Evolutionary conservation across 2,329 filamentous ascomycete species (phyloP).

Genomic region (Aspergillus fumigatus): DNA sequence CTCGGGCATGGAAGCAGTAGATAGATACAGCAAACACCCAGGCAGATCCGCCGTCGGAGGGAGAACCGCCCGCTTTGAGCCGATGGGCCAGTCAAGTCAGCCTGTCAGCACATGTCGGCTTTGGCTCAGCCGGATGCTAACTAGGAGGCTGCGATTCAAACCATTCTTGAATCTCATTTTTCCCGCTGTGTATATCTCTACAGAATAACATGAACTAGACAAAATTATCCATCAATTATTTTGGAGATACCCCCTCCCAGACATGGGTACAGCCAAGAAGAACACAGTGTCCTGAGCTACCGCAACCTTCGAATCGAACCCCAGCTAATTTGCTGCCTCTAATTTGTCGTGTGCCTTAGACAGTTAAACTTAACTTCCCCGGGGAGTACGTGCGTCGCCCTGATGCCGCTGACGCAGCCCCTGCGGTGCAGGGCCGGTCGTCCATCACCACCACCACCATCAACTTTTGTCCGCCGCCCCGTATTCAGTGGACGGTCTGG

Average conservation of each 20-base stretch:
- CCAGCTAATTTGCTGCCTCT: background rate
- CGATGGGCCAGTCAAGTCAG: background rate
- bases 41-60: background rate
- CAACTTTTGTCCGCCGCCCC: conserved; percentile 50
- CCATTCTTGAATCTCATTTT: background rate
- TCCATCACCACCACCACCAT: conserved; percentile 40
- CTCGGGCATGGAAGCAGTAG: background rate
- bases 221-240: background rate
- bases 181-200: background rate
- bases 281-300: background rate
- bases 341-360: background rate
- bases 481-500: conserved; percentile 11
- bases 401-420: conserved; percentile 36
- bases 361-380: background rate
- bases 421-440: conserved; percentile 36
- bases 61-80: background rate
- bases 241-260: background rate
- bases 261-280: background rate
- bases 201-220: background rate
- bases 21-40: too few relatives aligned
- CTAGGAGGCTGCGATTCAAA: background rate
- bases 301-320: background rate
- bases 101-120: conserved; percentile 6
- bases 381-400: conserved; percentile 2
- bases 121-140: conserved; percentile 1